A percentile compares a stretch with the other conserved stretches of the same genome.
phyloP scores from a whole-genome alignment of 371 early-diverging fungal species.

The Rhizopus arrhizus region DNA sequence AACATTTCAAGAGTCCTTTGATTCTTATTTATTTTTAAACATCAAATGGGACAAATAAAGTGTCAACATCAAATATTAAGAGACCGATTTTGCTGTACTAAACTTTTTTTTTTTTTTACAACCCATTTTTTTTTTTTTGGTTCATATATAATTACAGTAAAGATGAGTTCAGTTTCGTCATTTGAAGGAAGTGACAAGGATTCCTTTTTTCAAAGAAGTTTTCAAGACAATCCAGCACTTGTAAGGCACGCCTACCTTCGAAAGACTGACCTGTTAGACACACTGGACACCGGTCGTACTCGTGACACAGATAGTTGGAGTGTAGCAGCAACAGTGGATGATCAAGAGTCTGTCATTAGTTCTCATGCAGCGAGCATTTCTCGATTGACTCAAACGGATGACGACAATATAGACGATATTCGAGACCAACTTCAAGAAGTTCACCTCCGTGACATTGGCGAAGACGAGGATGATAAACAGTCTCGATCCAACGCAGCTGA shows the following conservation, averaged over 20 bases:
- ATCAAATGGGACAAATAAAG: too few relatives aligned
- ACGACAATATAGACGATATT: conserved; percentile 35
- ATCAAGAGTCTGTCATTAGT: conserved; percentile 55
- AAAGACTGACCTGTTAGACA: conserved; percentile 54
- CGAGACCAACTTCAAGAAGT: conserved; percentile 26
- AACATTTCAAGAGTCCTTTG: too few relatives aligned
- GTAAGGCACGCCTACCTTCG: conserved; percentile 45
- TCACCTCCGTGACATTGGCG: conserved; percentile 11
- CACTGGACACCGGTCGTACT: conserved; percentile 35
- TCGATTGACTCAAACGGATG: conserved; percentile 26
- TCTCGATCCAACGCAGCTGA: conserved; percentile 55
- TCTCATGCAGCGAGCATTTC: conserved; percentile 37
- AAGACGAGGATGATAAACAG: conserved; percentile 46
- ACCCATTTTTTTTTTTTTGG: conserved; percentile 6
- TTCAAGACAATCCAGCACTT: conserved; percentile 31
- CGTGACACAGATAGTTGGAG: conserved; percentile 57
- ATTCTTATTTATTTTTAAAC: too few relatives aligned
- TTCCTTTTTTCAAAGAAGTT: conserved; percentile 33
- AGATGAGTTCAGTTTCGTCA: conserved; percentile 53
- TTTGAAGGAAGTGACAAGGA: conserved; percentile 56
- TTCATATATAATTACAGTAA: background rate
- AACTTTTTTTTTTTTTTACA: conserved; percentile 10
- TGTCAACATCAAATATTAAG: background rate
- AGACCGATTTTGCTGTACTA: background rate
- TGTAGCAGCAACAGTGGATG: conserved; percentile 58